Evolutionary conservation across 2,329 filamentous ascomycete species (phyloP), one percentile per base, ranked within the genome.

Genomic region (Sodiomyces alkalinus): DNA sequence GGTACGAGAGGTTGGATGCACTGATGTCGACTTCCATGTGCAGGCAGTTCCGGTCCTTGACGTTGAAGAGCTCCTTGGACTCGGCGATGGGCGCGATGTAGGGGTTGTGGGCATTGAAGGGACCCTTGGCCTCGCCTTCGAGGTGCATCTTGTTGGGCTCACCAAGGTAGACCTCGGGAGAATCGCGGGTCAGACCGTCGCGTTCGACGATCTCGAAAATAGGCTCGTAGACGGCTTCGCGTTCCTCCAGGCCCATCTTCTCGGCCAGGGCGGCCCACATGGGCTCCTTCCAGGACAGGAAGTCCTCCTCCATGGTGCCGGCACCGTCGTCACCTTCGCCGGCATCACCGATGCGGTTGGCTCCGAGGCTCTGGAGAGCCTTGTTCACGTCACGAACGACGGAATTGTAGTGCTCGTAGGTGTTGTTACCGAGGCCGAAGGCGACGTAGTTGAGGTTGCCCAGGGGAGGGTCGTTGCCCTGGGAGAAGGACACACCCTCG

Each of bases 241-340:
- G 85, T 58, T 98, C 90, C 55, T 96, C 80, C 31, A 98, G 62
- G 30, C 72, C 72, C 78, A 98, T 82, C 48, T 81, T 74, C 39
- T 81, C 70, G 15, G 79, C 66, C 29, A 98, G 64, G 34, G 80
- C 80, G 44, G 69, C 63, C 90, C 92, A 98, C 90, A 98, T 98
- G 36, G 86, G 86, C 46, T 98, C 90, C 61, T 98, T 98, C 90
- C 90, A 98, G 40, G 87, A 82, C 45, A 98, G 60, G 55, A 96
- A 98, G 47, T 98, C 92, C 59, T 98, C 92, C 59, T 98, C 90
- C 92, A 98, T 98, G 32, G 90, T 98, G 36, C 92, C 90, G 39
- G 90, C 86, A 39, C 92, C 90, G 51, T 98, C 90, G 45, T 98
- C 90, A 46, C 90, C 90, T 60, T 96, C 87, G 43, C 92, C 90